Conservation (phyloP, 2,329 filamentous ascomycete species). For the Hyphodiscus sp. region DNA sequence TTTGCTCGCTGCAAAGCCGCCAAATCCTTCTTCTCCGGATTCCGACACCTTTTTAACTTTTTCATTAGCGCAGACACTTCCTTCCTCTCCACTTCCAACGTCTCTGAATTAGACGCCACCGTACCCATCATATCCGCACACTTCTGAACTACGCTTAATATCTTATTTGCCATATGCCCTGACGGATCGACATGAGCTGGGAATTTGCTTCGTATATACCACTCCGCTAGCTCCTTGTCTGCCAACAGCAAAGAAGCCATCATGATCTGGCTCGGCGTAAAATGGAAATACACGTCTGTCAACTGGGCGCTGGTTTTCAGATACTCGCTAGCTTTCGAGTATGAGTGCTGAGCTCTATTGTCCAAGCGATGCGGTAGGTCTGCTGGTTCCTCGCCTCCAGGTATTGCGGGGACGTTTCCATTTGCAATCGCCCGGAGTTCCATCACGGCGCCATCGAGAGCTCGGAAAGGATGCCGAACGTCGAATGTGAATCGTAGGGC, state of each 20-base stretch:
- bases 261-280: constrained; percentile 90
- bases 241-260: constrained; percentile 72
- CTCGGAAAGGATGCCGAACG: constrained; percentile 83
- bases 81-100: constrained; percentile 31
- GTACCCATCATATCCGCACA: constrained; percentile 50
- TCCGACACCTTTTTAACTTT: constrained; percentile 67
- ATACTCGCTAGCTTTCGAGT: constrained; percentile 64
- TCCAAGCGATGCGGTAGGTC: constrained; percentile 25
- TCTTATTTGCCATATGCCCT: constrained; percentile 36
- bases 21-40: constrained; percentile 66
- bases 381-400: constrained; percentile 1
- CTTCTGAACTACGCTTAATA: constrained; percentile 41
- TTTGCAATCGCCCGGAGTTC: constrained; percentile 66
- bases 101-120: constrained; percentile 37
- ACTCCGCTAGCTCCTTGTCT: constrained; percentile 52
- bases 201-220: constrained; percentile 28
- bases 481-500: constrained; percentile 91
- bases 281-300: constrained; percentile 96
- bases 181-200: constrained; percentile 24
- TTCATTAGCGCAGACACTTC: constrained; percentile 53
- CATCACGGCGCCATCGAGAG: constrained; percentile 78
- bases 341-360: constrained; percentile 51
- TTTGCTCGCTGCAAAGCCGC: constrained; percentile 55
- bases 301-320: constrained; percentile 76
- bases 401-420: constrained; percentile 26